Evolutionary conservation across 192 early-diverging fungal species (phyloP), one percentile per base, ranked within the genome.

Genomic region (Coemansia sp.): DNA sequence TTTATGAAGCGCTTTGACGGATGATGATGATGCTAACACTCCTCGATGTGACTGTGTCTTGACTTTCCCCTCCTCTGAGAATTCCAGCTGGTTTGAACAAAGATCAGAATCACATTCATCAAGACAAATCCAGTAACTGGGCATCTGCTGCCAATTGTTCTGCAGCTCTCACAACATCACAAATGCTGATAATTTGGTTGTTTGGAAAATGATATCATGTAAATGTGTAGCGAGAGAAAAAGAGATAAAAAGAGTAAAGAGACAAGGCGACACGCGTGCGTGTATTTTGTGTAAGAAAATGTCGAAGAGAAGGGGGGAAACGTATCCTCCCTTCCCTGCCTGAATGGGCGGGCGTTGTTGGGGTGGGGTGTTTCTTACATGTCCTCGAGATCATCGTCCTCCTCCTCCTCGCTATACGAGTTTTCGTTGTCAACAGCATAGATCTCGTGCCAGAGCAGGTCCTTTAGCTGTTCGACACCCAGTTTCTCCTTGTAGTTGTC

Each of bases 401-500:
- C 52, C 40, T 79, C 68, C 1, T 50, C 57, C 54, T 79, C 63
- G 64, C 34, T 34, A 22, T 65, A 71, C 44, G 44, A 47, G 50
- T 62, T 48, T 30, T 79, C 76, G 45, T 73, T 61, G 55, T 62
- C 61, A 30, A 33, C 50, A 34, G 70, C 55, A 44, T 72, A 64
- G 40, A 82, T 70, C 37, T 82, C 79, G 48, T 82, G 61, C 70
- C 70, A 82, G 38, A 82, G 62, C 53, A 82, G 48, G 30, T 71
- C 71, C 74, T 92, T 92, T 55, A 92, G 71, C 66, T 92, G 87
- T 69, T 92, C 91, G 58, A 88, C 88, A 37, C 87, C 86, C 20
- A 92, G 84, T 68, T 85, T 84, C 57, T 92, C 91, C 71, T 89
- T 91, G 79, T 88, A 88, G 77, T 86, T 88, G 65, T 92, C 91